These are phyloP conservation scores for Bruguiera gymnorhiza DNA, from an alignment of 345 rosid species.

Conservation along the genomic window DNA sequence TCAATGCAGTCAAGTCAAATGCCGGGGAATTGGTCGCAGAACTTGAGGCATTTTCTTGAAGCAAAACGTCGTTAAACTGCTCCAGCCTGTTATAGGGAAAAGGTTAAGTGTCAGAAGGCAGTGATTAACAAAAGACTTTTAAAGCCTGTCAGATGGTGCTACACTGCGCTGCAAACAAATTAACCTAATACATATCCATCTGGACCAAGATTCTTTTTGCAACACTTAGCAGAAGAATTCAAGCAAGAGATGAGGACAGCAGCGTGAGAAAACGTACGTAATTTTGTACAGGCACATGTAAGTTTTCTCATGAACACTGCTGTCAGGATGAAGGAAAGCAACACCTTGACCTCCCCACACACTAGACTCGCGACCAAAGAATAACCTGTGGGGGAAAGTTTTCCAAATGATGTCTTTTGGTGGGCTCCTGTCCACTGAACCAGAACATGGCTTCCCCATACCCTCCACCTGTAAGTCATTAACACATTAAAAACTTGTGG, in stretches of 20 bases:
- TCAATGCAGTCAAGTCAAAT: slow-evolving; percentile 49
- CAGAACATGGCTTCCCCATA: slow-evolving; percentile 60
- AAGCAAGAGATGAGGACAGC: background rate
- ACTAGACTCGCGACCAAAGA: no score
- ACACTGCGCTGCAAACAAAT: no score
- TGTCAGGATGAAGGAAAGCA: slow-evolving; percentile 72
- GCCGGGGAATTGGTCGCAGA: slow-evolving; percentile 38
- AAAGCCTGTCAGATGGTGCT: background rate
- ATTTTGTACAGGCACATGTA: slow-evolving; percentile 68
- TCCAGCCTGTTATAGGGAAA: slow-evolving; percentile 58
- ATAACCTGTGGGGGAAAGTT: slow-evolving; percentile 66
- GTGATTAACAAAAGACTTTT: background rate
- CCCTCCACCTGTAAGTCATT: slow-evolving; percentile 52
- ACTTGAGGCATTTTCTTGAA: slow-evolving; percentile 55
- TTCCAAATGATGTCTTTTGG: slow-evolving; percentile 75
- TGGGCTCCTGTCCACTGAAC: slow-evolving; percentile 64
- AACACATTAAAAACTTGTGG: background rate
- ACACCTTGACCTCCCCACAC: slow-evolving; percentile 86
- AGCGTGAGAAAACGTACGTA: slow-evolving; percentile 49
- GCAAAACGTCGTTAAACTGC: slow-evolving; percentile 86
- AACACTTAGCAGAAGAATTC: background rate
- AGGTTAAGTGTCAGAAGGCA: background rate
- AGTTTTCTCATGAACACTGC: slow-evolving; percentile 39
- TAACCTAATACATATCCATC: background rate
- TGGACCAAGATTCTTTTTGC: background rate